Evolutionary conservation across 495 filamentous ascomycete genomes (phyloP).

Genomic region (Penicillium canescens): DNA sequence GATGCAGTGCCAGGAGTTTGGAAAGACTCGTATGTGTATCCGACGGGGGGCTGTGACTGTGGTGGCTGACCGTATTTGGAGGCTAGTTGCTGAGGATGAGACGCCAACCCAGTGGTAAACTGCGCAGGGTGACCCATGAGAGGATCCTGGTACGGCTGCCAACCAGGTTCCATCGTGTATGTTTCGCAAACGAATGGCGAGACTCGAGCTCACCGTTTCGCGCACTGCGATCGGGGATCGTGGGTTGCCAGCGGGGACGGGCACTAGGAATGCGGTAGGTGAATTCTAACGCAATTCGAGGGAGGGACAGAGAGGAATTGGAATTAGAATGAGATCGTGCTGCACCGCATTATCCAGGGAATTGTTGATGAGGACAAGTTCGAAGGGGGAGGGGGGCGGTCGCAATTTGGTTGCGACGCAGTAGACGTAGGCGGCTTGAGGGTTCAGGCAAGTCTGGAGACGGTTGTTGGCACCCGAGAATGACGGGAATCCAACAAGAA

Average conservation of each 20-base stretch:
- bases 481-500: not conserved
- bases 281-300: constrained; percentile 23
- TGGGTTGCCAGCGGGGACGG: constrained; percentile 32
- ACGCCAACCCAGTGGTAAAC: constrained; percentile 41
- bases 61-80: constrained; percentile 51
- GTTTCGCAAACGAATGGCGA: constrained; percentile 1
- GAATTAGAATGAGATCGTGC: constrained; percentile 18
- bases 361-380: constrained; percentile 12
- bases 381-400: constrained; percentile 13
- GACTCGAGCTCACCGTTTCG: constrained; percentile 20
- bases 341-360: constrained; percentile 33
- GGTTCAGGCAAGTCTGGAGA: constrained; percentile 5
- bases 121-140: constrained; percentile 44
- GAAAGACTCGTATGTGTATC: constrained; percentile 75
- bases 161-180: constrained; percentile 50
- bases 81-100: constrained; percentile 40
- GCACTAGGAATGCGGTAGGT: constrained; percentile 31
- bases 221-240: constrained; percentile 36
- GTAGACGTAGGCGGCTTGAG: constrained; percentile 10
- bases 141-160: constrained; percentile 53
- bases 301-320: constrained; percentile 21
- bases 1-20: constrained; percentile 49
- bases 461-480: not conserved
- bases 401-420: constrained; percentile 21
- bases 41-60: constrained; percentile 60